These are phyloP conservation scores for Talaromyces funiculosus DNA, from an alignment of 2,329 filamentous ascomycete genomes.

Conservation along the genomic window DNA sequence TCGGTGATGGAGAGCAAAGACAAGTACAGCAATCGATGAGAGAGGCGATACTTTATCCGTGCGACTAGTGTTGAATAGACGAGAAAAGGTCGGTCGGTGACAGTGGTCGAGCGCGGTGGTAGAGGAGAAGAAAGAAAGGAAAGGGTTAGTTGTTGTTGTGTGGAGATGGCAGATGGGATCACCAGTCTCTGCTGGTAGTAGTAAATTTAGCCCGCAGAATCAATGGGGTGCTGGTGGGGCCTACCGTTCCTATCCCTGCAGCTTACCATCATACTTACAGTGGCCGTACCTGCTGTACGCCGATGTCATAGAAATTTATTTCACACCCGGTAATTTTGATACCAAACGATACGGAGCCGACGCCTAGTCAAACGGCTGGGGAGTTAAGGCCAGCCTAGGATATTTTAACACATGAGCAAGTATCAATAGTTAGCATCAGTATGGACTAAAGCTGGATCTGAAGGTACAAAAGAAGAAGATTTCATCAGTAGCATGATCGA, in stretches of 20 bases:
- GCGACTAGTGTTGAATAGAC: not conserved
- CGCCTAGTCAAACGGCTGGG: no score
- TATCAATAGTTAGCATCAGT: not conserved
- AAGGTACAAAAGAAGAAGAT: not conserved
- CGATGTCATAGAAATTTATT: not conserved
- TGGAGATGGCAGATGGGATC: conserved; percentile 8
- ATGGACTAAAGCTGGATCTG: not conserved
- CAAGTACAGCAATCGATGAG: not conserved
- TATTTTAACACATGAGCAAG: not conserved
- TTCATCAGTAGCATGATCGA: not conserved
- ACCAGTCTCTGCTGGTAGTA: not conserved
- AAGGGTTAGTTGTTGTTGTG: not conserved
- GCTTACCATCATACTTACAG: conserved; percentile 1
- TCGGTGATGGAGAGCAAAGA: not conserved
- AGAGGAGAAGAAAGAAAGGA: not conserved
- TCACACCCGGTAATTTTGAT: no score
- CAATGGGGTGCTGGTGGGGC: conserved; percentile 2
- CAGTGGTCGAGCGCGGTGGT: not conserved
- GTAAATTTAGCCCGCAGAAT: conserved; percentile 5
- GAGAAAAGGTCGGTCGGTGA: not conserved
- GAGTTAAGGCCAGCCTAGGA: not conserved
- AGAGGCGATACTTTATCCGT: not conserved
- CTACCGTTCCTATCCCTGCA: conserved; percentile 4
- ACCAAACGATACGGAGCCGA: not conserved
- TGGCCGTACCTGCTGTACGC: not conserved